Base-by-base conservation (phyloP, 106 monocot species). In the Acorus gramineus region DNA sequence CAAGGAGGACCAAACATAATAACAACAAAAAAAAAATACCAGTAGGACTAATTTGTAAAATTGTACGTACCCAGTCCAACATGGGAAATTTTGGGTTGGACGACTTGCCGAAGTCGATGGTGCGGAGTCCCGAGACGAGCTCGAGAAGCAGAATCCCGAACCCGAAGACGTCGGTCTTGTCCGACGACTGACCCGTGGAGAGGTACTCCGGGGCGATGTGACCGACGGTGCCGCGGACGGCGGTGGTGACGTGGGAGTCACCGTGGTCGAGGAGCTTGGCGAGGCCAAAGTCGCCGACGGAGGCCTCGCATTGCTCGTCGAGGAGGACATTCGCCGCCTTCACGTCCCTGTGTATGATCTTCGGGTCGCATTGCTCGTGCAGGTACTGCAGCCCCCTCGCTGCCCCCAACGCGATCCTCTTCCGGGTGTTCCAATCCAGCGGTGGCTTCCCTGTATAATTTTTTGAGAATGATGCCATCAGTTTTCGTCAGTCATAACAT, bases 301-400 rank as follows among this genome's bases (percentile, higher is more conserved):
- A 49, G 49, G 81, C 81, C 50, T 77, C 76, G 4, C 68, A 76
- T 11, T 69, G 61, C 57, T 81, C 81, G 46, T 81, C 81, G 1
- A 81, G 76, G 52, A 81, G 46, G 59, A 81, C 72, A 60, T 81
- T 81, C n/a, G 76, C 81, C 4, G 81, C 81, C 63, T 81, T 81
- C 3, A 81, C 76, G 51, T 81, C 81, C 54, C 81, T 67, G 28
- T 81, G 81, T 44, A 81, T 76, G 45, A 81, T 81, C 64, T 81
- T 81, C 2, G 76, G 81, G 52, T 72, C 76, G 69, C 81, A 81
- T 55, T 81, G 81, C 64, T 81, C 76, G 46, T 81, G 81, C 4
- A 81, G 63, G 52, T 81, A 81, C 2, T 67, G 62, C 48, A 81
- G 63, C 44, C 76, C 81, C 64, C 76, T 76, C 49, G 76, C 81